Percentiles rank a stretch among this genome's conserved stretches.
Evolutionary conservation across 73 alveolate species (phyloP).

Genomic region (Paramecium octaurelia): DNA sequence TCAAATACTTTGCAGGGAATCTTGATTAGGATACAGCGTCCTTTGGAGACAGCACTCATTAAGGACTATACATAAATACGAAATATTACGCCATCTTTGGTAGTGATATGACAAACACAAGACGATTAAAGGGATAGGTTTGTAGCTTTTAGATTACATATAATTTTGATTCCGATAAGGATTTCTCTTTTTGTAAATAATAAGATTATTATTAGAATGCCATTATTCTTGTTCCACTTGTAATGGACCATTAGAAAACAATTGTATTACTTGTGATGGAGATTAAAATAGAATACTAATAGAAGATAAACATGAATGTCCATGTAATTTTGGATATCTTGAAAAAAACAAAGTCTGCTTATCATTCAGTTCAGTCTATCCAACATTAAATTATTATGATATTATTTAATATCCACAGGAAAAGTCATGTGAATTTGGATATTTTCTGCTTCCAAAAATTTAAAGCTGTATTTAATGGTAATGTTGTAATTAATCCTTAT

Average conservation of each 20-base stretch:
- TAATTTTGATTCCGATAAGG: neutral
- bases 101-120: neutral
- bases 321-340: neutral
- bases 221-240: neutral
- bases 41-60: neutral
- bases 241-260: neutral
- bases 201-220: neutral
- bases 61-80: neutral
- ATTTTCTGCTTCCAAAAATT: neutral
- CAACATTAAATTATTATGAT: neutral
- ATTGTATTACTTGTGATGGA: neutral
- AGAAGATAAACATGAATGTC: neutral
- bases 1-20: neutral
- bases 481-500: neutral
- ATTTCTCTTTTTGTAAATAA: neutral
- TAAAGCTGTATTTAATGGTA: neutral
- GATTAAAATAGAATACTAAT: neutral
- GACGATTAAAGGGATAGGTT: neutral
- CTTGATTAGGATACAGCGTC: neutral
- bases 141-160: neutral
- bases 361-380: neutral
- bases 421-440: neutral
- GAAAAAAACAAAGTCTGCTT: neutral
- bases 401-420: neutral
- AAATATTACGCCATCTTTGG: neutral